Evolutionary conservation across 305 asterid genomes (phyloP), one percentile per base, ranked within the genome.

Genomic region (Caryopteris hybrid): DNA sequence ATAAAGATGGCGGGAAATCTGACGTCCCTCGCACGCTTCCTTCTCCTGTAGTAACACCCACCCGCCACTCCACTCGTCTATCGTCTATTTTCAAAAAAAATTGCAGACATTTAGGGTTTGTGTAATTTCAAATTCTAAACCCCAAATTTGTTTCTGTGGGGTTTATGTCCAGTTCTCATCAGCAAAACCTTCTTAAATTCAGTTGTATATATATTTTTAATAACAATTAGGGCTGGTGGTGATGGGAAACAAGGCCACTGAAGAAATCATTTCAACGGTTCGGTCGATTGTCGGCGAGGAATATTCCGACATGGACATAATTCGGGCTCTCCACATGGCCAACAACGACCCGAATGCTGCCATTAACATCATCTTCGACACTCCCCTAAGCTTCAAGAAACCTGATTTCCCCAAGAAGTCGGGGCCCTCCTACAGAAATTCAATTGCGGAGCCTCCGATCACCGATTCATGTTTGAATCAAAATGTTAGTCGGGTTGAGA

Each of bases 301-400:
- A 38, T 81, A 77, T 64, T 78, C 95, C 62, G 84, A 91, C 33
- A 87, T 87, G 96, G 99, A 91, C 83, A 82, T 94, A 53, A 79
- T 89, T 66, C 94, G 99, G 70, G 96, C 99, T 38, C 98, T 94
- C 57, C 97, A 89, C 79, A 73, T 94, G 99, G 92, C 99, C 65
- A 94, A 91, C 22, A 91, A 86, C 55, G 95, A 94, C 47, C 92
- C 93, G 5, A 87, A 93, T 10, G 96, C 95, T 11, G 99, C 99
- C n/a, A 87, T 94, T 51, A 94, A 94, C 77, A 89, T 94, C 69
- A 87, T 94, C 5, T 83, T 91, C 23, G 99, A 94, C 70, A 73
- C 95, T 33, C 94, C 96, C 3, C 72, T 66, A 73, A 67, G 78
- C 71, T 80, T 85, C 72, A 76, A 75, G 73, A 83, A 77, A 58